Evolutionary conservation across 257 asterid genomes (phyloP).

Genomic region (Rubia yunnanensis): DNA sequence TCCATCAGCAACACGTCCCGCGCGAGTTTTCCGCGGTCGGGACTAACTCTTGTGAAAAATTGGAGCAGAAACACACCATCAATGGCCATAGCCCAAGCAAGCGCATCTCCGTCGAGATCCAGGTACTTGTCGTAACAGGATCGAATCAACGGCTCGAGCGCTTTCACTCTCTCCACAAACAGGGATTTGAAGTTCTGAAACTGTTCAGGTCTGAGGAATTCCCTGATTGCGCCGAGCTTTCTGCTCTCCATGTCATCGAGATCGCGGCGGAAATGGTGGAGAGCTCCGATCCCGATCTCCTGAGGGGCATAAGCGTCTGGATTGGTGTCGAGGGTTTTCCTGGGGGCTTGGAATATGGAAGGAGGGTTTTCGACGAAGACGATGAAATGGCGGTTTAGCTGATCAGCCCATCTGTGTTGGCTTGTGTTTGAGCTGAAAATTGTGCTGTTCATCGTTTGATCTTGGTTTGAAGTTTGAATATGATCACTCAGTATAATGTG

Average conservation of each 20-base stretch:
- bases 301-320: slow-evolving; percentile 35
- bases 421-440: not conserved
- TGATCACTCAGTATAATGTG: no score
- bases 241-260: slow-evolving; percentile 10
- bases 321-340: slow-evolving; percentile 7
- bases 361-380: not conserved
- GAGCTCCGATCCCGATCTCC: slow-evolving; percentile 30
- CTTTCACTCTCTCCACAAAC: slow-evolving; percentile 2
- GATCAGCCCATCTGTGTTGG: slow-evolving; percentile 1
- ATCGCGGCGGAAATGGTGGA: slow-evolving; percentile 24
- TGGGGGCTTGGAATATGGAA: slow-evolving; percentile 21
- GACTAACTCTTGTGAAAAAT: not conserved
- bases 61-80: slow-evolving; percentile 29
- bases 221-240: slow-evolving; percentile 22
- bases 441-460: not conserved
- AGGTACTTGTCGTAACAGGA: slow-evolving; percentile 27
- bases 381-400: not conserved
- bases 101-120: slow-evolving; percentile 22
- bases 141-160: slow-evolving; percentile 14
- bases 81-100: slow-evolving; percentile 29
- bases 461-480: no score
- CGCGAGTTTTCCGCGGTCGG: not conserved
- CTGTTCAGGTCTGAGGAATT: not conserved
- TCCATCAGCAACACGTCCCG: slow-evolving; percentile 34
- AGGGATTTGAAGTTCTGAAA: not conserved